phyloP scores from a whole-genome alignment of 208 protist species.

The Wallacemonas sp. region DNA sequence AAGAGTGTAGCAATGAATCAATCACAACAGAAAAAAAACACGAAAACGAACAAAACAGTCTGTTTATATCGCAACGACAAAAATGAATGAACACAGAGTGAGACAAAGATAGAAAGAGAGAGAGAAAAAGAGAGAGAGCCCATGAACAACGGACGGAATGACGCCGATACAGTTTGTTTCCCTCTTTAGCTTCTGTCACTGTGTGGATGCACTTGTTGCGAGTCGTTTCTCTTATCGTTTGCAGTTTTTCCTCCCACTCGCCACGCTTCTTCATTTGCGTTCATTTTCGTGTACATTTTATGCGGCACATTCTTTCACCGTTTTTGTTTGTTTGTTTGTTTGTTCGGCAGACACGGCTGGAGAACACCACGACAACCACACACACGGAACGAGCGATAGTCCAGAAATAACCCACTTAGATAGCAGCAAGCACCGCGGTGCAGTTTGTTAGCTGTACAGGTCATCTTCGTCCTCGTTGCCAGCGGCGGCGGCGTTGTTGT shows the following conservation, averaged over 20 bases:
- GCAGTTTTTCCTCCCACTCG: constrained; percentile 8
- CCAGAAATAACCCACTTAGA: too few species aligned
- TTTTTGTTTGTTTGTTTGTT: constrained; percentile 6
- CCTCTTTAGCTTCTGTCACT: neutral
- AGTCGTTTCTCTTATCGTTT: constrained; percentile 3
- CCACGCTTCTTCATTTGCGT: neutral
- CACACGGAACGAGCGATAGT: too few species aligned
- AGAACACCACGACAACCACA: too few species aligned
- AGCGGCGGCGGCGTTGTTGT: constrained; percentile 10
- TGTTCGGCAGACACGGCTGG: too few species aligned
- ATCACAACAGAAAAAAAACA: constrained; percentile 17
- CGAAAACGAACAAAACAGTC: constrained; percentile 12
- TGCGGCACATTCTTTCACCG: too few species aligned
- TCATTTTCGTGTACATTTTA: neutral
- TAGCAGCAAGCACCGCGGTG: too few species aligned
- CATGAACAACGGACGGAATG: too few species aligned
- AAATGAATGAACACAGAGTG: neutral
- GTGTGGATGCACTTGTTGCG: neutral
- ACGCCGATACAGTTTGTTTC: too few species aligned
- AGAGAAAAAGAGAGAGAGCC: neutral
- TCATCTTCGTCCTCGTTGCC: constrained; percentile 46
- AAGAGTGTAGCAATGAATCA: neutral
- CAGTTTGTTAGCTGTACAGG: constrained; percentile 63
- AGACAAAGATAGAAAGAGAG: constrained; percentile 12
- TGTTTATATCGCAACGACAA: too few species aligned